Evolutionary conservation across 148 eudicot genomes (phyloP), one percentile per base, ranked within the genome.

Genomic region (Camellia lanceoleosa): DNA sequence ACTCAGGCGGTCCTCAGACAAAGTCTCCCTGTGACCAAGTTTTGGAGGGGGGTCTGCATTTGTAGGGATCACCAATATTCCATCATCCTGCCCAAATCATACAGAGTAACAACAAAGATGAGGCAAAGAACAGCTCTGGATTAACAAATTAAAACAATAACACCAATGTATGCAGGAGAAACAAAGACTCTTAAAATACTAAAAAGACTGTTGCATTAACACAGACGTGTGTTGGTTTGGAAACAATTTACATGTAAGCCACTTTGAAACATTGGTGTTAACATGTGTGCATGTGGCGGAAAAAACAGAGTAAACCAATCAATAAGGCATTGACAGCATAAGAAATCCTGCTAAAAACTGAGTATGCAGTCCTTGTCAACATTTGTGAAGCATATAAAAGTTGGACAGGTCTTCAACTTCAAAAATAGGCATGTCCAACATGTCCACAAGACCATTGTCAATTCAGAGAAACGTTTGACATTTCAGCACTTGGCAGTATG

Each of bases 11-110:
- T 84, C 91, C 81, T 92, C 90, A 0, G 93, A 88, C 42, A 68
- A 68, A 69, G 88, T 82, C 79, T 89, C 97, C 83, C 91, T 93
- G 49, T 86, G 85, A 69, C 94, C 93, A 84, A 89, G 84, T 82
- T 95, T 95, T 80, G 92, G 88, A 75, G 97, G 94, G 56, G 89
- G 89, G 67, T 87, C 89, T 68, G 87, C 78, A 86, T 84, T 80
- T 42, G 98, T 90, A 51, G 99, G 99, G 62, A 95, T 88, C 13
- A 93, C 97, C 82, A 95, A 85, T 30, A 95, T 83, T 81, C 92
- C 94, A 82, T 92, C 97, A 87, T 93, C 97, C 99, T 95, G 82
- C 67, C 78, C 75, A 82, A 79, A 72, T 19, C 62, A 68, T 49
- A 30, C 55, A 81, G 43, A 51, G 43, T 61, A 77, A 68, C 76